phyloP scores from a whole-genome alignment of 2,329 filamentous ascomycete genomes.

The Fusarium hostae region DNA sequence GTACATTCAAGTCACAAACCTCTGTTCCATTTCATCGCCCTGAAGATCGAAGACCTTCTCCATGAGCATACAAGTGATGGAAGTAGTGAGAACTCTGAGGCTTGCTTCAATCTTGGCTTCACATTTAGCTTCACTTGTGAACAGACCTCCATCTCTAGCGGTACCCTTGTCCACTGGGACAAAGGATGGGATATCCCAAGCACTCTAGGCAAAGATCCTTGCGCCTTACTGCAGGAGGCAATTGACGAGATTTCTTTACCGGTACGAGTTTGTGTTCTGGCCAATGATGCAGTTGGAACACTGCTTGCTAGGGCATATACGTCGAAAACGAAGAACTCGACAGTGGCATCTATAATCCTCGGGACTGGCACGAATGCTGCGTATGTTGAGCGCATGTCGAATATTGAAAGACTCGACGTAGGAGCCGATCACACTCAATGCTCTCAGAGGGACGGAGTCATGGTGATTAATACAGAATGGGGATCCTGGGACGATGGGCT shows the following conservation, averaged over 20 bases:
- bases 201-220: not conserved
- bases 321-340: not conserved
- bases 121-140: constrained; percentile 14
- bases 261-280: not conserved
- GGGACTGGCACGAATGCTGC: constrained; percentile 13
- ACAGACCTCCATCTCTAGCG: not conserved
- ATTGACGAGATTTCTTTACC: not conserved
- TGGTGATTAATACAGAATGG: constrained; percentile 20
- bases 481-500: constrained; percentile 6
- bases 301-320: not conserved
- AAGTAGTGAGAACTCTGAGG: fast-evolving
- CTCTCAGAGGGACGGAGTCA: fast-evolving
- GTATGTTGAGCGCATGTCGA: not conserved
- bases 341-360: not conserved
- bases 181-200: constrained; percentile 20
- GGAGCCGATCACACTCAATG: fast-evolving
- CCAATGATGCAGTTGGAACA: constrained; percentile 9
- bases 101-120: not conserved
- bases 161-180: constrained; percentile 11
- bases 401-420: not conserved
- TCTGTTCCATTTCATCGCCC: constrained; percentile 3
- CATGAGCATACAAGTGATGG: not conserved
- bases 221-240: not conserved
- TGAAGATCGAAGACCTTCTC: not conserved
- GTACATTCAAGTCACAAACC: constrained; percentile 3